Evolutionary conservation across 352 stramenopile genomes (phyloP), one percentile per base, ranked within the genome.

Genomic region (Blastocystis sp.): DNA sequence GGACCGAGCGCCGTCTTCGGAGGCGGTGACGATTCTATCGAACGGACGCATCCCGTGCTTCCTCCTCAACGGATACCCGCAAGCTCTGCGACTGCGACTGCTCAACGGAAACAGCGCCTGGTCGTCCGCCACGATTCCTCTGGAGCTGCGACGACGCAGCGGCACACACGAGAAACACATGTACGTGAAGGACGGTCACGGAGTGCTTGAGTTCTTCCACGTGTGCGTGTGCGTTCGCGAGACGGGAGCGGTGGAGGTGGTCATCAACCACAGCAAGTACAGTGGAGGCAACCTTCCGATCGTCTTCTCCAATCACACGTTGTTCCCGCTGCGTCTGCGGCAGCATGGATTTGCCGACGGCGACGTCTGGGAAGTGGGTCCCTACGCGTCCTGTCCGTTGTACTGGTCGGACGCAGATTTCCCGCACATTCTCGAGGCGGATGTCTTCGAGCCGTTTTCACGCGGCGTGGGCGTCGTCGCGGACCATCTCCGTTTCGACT

Each of bases 401-500:
- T 75, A 29, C 32, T 75, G 63, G 63, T n/a, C 63, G 34, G 63
- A 75, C 29, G 36, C 4, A 21, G 63, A 75, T 75, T 46, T 29
- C 11, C 32, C 21, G 0, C 63, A 75, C 7, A 29, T 53, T 54
- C 29, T 75, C 18, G 36, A 75, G 3, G 21, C 48, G 7, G 32
- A 75, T 40, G 36, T 75, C 11, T 75, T 53, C 24, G 9, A 21
- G 27, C 27, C 36, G n/a, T n/a, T 49, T 34, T 51, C 63, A 27
- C 21, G 29, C 29, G 42, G 36, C 3, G 27, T 9, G 4, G 6
- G 21, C 27, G 7, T 32, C 16, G 9, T 21, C 48, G 9, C 32
- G 16, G 9, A 1, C 24, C 36, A 48, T 40, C 36, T 51, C 36
- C 44, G 48, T 27, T 7, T 48, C 0, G 63, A 51, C 27, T 75